Conservation (phyloP, 2,329 filamentous ascomycete species). For the Fusarium nygamai region DNA sequence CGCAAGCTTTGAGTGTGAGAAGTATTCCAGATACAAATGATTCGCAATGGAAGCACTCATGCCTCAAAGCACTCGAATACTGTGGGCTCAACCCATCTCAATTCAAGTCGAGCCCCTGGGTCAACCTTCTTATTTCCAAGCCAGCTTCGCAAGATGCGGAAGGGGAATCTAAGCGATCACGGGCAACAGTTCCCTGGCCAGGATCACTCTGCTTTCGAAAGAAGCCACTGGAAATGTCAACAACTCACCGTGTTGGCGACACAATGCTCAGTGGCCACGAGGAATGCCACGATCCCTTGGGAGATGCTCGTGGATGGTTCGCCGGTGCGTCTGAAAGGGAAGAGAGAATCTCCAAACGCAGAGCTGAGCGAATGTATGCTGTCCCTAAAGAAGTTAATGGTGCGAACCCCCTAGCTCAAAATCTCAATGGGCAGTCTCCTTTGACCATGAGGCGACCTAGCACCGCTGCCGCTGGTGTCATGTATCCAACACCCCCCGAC, state of each 20-base stretch:
- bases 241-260: constrained; percentile 53
- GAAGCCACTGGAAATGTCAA: constrained; percentile 53
- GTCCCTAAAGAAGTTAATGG: constrained; percentile 55
- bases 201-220: constrained; percentile 63
- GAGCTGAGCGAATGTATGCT: constrained; percentile 59
- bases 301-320: constrained; percentile 61
- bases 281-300: constrained; percentile 60
- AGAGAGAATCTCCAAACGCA: constrained; percentile 58
- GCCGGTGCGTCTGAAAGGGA: constrained; percentile 56
- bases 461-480: constrained; percentile 59
- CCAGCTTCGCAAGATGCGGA: constrained; percentile 56
- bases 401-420: constrained; percentile 55
- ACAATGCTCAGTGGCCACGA: constrained; percentile 50
- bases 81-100: constrained; percentile 58
- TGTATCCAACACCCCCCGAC: constrained; percentile 79
- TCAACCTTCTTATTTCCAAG: constrained; percentile 60
- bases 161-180: constrained; percentile 54
- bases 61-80: constrained; percentile 60
- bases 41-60: constrained; percentile 60
- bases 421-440: constrained; percentile 62
- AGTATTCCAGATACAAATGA: constrained; percentile 54
- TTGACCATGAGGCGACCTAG: constrained; percentile 61
- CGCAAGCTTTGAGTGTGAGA: constrained; percentile 57
- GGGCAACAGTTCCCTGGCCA: constrained; percentile 63
- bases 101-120: constrained; percentile 59